Base-by-base conservation (phyloP, 1,284 basidiomycete genomes). In the Ganoderma meredithae region DNA sequence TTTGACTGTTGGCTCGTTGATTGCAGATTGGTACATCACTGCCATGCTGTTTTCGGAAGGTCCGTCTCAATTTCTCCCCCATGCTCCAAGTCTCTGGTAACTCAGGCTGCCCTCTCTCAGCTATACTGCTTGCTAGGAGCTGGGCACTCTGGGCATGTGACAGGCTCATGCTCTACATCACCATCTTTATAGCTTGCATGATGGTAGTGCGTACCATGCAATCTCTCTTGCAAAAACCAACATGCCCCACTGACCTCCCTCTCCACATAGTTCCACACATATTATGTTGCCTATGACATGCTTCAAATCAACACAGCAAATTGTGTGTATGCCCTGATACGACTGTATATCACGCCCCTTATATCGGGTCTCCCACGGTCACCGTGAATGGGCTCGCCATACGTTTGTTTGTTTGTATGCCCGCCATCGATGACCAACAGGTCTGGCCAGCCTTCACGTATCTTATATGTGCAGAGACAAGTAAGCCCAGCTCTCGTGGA, bases 71-170 rank as follows among this genome's bases (percentile, higher is more conserved):
- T 19, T 27, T 22, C 25, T 47, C 40, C 25, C 5, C 25, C 1
- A 61, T 4, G 27, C 13, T 17, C n/a, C n/a, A n/a, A n/a, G n/a
- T n/a, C 15, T 40, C 10, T n/a, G 6, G 3, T 44, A 43, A 61
- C 39, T 6, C 2, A 19, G n/a, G 2, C 22, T 59, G 1, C 19
- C 12, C 19, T 22, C 6, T 59, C 40, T 1, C 43, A 63, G 61
- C 39, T 15, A 63, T 63, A 22, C 31, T 63, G 9, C 19, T 63
- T 7, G 47, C 47, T 15, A 33, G 61, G 22, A 63, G 41, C 40
- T 49, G 31, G 44, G 61, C 61, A 2, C 47, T 63, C 15, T 63
- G 61, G 61, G 61, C 44, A 2, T 63, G 43, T 33, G 58, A 60
- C 19, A 22, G 58, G 15, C 40, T 41, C 13, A 41, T 60, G 40